Conservation (phyloP, 352 stramenopile genomes). For the Phytopythium mirpurense region DNA sequence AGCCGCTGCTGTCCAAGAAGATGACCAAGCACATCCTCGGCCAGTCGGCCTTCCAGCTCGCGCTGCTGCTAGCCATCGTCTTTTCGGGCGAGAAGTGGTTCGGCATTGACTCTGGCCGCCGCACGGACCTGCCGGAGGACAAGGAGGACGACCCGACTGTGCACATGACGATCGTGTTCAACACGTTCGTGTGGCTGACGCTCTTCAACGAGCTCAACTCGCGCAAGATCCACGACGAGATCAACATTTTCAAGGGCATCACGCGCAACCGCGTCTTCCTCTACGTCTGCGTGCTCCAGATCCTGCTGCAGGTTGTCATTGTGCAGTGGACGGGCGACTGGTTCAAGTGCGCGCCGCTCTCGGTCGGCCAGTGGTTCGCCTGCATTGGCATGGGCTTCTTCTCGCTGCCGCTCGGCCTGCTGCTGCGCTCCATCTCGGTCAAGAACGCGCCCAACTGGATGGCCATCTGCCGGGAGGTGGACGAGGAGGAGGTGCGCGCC, state of each 20-base stretch:
- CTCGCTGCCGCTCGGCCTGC: conserved; percentile 43
- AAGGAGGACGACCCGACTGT: conserved; percentile 48
- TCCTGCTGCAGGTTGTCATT: conserved; percentile 91
- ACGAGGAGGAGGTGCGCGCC: conserved; percentile 28
- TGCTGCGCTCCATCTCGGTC: conserved; percentile 46
- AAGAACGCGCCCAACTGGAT: conserved; percentile 61
- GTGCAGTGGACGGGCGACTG: conserved; percentile 89
- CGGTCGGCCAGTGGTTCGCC: conserved; percentile 39
- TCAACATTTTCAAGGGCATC: conserved; percentile 94
- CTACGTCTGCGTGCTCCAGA: conserved; percentile 86
- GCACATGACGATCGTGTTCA: conserved; percentile 97
- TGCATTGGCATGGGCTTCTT: conserved; percentile 50
- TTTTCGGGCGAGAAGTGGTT: conserved; percentile 70
- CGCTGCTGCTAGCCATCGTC: conserved; percentile 75
- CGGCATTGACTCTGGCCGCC: conserved; percentile 30
- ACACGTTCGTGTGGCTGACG: conserved; percentile 95
- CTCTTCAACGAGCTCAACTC: conserved; percentile 85
- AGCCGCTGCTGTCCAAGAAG: conserved; percentile 88
- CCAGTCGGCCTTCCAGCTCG: conserved; percentile 90
- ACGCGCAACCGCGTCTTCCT: conserved; percentile 91
- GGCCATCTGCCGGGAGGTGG: conserved; percentile 42
- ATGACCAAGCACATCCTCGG: conserved; percentile 95
- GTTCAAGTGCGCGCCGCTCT: conserved; percentile 51
- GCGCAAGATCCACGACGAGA: conserved; percentile 89
- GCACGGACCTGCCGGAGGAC: conserved; percentile 41